phyloP scores from a whole-genome alignment of 208 protist genomes.

The Acanthamoeba sp. region DNA sequence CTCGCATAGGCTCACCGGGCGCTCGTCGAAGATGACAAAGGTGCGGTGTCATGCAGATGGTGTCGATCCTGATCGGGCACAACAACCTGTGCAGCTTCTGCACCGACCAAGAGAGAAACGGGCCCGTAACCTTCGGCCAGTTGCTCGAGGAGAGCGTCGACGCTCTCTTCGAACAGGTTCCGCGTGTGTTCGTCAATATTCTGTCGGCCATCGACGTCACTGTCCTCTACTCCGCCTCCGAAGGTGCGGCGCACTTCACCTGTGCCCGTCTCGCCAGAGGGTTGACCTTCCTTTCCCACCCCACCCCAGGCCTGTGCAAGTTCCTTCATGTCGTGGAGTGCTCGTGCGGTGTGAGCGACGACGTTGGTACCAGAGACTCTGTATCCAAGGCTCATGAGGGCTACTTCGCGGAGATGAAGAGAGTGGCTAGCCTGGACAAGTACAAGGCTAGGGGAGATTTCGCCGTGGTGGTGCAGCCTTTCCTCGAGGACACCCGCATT shows the following conservation, averaged over 20 bases:
- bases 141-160: constrained; percentile 3
- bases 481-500: not conserved
- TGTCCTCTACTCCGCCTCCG: not conserved
- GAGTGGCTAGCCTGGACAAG: not conserved
- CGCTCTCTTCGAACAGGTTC: not conserved
- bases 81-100: constrained; percentile 60
- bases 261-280: no score
- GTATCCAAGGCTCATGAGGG: not conserved
- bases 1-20: no score
- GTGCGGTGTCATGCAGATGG: not conserved
- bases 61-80: constrained; percentile 43
- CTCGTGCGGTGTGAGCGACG: not conserved
- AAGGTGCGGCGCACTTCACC: constrained; percentile 1
- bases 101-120: not conserved
- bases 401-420: constrained; percentile 11
- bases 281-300: not conserved
- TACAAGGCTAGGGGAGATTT: constrained; percentile 21
- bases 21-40: no score
- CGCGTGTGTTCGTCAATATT: constrained; percentile 53
- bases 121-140: constrained; percentile 10
- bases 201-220: constrained; percentile 39
- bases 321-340: not conserved
- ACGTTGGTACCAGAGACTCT: no score
- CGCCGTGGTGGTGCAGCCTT: constrained; percentile 39
- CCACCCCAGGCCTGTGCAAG: constrained; percentile 18